Base-by-base conservation (phyloP, 169 alveolate species). In the Plasmodium berghei region DNA sequence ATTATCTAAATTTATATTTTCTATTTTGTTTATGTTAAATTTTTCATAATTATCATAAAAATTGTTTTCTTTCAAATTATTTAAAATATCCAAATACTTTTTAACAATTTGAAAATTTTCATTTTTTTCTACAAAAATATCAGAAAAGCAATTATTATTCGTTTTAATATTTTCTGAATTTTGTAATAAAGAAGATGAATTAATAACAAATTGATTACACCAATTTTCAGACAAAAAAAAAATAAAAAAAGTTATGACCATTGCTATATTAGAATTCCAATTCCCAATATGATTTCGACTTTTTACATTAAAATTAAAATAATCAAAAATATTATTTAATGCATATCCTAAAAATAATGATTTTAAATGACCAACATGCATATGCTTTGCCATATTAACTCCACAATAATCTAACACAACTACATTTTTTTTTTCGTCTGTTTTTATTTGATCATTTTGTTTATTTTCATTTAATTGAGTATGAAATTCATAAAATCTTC, bases 321-420 rank as follows among this genome's bases (percentile, higher is more conserved):
- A 92, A 40, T 88, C 87, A 18, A 90, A 59, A 24, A 92, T 48
- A 72, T 94, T 94, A 26, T 95, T 72, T n/a, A 94, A 42, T 4
- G 92, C 80, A 56, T 67, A 73, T n/a, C 96, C 96, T n/a, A 94
- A 55, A 34, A 91, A 91, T 22, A 92, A 73, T 9, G 96, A 94
- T 55, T 94, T 73, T 63, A 94, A 75, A 64, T 94, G 96, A 1
- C 96, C 96, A 80, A 94, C 64, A 73, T 94, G 96, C 73, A 94
- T 92, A 24, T 88, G 88, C 55, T 94, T 94, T 26, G 93, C 95
- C 52, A 92, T 93, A 24, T 94, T 94, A 0, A 94, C 95, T 28
- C 96, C 73, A 34, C 93, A 94, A 58, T 83, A 94, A 69, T 94
- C 96, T 14, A 94, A 66, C 10, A 94, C 77, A n/a, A 93, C 89